Evolutionary conservation across 108 stramenopile genomes (phyloP), one percentile per base, ranked within the genome.

Genomic region (Discostella pseudostelligera): DNA sequence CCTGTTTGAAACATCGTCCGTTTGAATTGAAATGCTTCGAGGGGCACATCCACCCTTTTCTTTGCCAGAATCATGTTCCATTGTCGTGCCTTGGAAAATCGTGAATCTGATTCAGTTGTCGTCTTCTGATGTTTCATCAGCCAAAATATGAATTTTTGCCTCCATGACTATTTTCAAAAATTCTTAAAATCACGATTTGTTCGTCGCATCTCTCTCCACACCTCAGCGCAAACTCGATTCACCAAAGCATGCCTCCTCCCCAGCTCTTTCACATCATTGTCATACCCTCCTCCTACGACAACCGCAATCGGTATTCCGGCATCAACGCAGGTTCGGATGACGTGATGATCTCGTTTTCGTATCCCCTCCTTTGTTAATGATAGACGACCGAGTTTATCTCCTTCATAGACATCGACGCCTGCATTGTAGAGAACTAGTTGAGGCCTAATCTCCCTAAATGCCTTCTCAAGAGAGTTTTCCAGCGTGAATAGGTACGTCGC

Each of bases 351-450:
- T 12, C 93, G 74, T 43, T 67, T 28, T 8, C 74, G 67, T 10
- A 94, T 83, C 7, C 89, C 92, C 26, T 78, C 72, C 62, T 65
- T 62, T 4, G 88, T 65, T 9, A 94, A 10, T 21, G 83, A 62
- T 25, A 91, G 68, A 22, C 84, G 68, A 24, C 93, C 93, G 12
- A 94, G 67, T 24, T 76, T 79, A 49, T 94, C 93, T 8, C 70
- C 43, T 21, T 73, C 56, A 54, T 76, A 86, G 4, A 86, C 70
- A 69, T 94, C 93, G 0, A 89, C 87, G 9, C 93, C 93, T 14
- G 89, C 93, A 79, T 90, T 83, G 62, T 88, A 94, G 13, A 94
- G 53, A 4, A 89, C 75, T n/a, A 94, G 63, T 48, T 90, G 84
- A 11, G 93, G 93, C 35, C 78, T 39, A 9, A 82, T 45, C 43